Base-by-base conservation (phyloP, 345 rosid genomes). In the Gossypium raimondii region DNA sequence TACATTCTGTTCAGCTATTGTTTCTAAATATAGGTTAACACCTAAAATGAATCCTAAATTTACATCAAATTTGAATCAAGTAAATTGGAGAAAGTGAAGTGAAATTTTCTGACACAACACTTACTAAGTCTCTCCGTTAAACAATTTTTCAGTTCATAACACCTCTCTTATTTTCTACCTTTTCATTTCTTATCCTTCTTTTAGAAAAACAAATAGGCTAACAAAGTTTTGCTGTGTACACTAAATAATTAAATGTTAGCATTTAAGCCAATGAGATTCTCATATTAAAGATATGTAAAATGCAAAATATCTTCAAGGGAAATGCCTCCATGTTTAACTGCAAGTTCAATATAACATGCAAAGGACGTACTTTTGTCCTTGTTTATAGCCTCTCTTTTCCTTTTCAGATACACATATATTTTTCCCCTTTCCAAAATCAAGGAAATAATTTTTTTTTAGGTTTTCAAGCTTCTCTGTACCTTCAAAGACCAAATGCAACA, bases 281-380 rank as follows among this genome's bases (percentile, higher is more conserved):
- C 70, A 44, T 20, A 18, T 66, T 66, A 44, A 20, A 18, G n/a
- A 66, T 12, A 66, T 44, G 70, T 45, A 41, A 64, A 64, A n/a
- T 29, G 69, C 70, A 65, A 41, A 64, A 65, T 44, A 66, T 45
- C 38, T 66, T 9, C n/a, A 5, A 66, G 12, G 72, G 34, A 9
- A 67, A 20, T 47, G 41, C 38, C 2, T 59, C 20, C 44, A 25
- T 16, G 18, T 50, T 50, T 68, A 22, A 47, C 34, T 67, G 50
- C 55, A 67, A 45, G 71, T 47, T 45, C 55, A 22, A 67, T 48
- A 65, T 65, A 65, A 11, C 56, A 67, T 7, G 72, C 57, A 48
- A 48, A 27, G 9, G 18, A 25, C 34, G 47, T 13, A 66, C n/a
- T 25, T 68, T 68, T 50, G 41, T 50, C 72, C 58, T 7, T 9